Percentiles rank a stretch among this genome's conserved stretches.
Evolutionary conservation across 139 green algal species (phyloP).

Genomic region (Pleodorina starrii): DNA sequence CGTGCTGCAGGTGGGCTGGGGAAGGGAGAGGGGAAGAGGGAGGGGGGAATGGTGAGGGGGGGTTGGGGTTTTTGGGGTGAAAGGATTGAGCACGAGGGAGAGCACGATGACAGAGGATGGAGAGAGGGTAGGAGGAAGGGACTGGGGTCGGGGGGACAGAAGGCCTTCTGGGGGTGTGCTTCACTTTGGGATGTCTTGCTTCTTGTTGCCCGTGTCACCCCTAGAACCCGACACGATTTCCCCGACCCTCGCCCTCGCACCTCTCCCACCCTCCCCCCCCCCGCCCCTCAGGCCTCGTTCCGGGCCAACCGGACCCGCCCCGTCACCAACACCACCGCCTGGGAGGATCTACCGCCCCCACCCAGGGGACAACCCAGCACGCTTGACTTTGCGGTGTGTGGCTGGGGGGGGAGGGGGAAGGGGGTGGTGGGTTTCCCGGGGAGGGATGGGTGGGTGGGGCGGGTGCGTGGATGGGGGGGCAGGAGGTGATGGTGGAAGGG

Average conservation of each 20-base stretch:
- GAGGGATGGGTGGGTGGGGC: no score
- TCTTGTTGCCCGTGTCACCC: background rate
- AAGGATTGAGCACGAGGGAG: background rate
- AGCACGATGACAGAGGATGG: no score
- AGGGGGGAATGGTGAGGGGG: no score
- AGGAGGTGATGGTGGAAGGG: no score
- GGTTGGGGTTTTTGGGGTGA: background rate
- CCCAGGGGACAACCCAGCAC: background rate
- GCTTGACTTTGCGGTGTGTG: conserved; percentile 14
- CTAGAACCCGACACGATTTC: background rate
- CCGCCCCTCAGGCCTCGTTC: conserved; percentile 3
- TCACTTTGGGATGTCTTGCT: no score
- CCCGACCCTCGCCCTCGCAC: no score
- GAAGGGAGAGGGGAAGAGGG: no score
- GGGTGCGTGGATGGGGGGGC: no score
- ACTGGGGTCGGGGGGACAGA: background rate
- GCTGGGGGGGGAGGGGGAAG: background rate
- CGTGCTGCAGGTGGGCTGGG: background rate
- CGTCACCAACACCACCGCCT: conserved; percentile 21
- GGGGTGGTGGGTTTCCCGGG: background rate
- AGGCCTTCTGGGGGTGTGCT: background rate
- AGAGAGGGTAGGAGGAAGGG: no score
- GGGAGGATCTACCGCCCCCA: conserved; percentile 14
- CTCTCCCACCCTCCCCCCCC: background rate
- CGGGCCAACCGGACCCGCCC: background rate